These are phyloP conservation scores for Sarocladium kiliense DNA, from an alignment of 2,329 filamentous ascomycete species.

Conservation along the genomic window DNA sequence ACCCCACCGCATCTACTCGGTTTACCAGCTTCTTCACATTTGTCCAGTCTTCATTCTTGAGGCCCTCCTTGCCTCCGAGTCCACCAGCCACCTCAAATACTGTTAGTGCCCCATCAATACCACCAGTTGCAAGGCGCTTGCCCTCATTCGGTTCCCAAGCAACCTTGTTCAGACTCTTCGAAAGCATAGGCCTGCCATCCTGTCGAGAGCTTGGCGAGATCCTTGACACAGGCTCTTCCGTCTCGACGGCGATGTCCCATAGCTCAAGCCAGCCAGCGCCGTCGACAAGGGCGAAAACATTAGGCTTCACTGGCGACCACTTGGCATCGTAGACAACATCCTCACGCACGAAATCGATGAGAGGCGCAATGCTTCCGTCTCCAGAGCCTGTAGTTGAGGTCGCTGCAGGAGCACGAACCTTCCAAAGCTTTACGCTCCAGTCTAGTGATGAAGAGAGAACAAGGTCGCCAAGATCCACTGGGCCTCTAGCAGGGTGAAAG, in stretches of 20 bases:
- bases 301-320: conserved; percentile 92
- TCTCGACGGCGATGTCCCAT: conserved; percentile 91
- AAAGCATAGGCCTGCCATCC: conserved; percentile 63
- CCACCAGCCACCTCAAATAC: conserved; percentile 87
- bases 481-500: conserved; percentile 89
- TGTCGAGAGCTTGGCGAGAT: conserved; percentile 66
- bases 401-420: conserved; percentile 75
- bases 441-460: conserved; percentile 90
- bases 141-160: conserved; percentile 92
- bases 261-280: conserved; percentile 88
- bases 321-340: conserved; percentile 95
- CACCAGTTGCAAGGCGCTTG: conserved; percentile 80
- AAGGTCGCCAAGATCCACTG: conserved; percentile 89
- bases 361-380: conserved; percentile 58
- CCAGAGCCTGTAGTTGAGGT: conserved; percentile 54
- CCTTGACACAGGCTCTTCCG: conserved; percentile 82
- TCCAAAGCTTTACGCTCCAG: conserved; percentile 98
- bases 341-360: conserved; percentile 88
- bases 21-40: conserved; percentile 86
- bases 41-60: conserved; percentile 86
- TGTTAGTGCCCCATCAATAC: conserved; percentile 83
- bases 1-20: conserved; percentile 60
- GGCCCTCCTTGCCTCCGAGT: conserved; percentile 76
- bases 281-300: conserved; percentile 91
- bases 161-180: conserved; percentile 86